A percentile compares a stretch with the other conserved stretches of the same genome.
phyloP scores from a whole-genome alignment of 345 rosid species.

The Viola odorata region DNA sequence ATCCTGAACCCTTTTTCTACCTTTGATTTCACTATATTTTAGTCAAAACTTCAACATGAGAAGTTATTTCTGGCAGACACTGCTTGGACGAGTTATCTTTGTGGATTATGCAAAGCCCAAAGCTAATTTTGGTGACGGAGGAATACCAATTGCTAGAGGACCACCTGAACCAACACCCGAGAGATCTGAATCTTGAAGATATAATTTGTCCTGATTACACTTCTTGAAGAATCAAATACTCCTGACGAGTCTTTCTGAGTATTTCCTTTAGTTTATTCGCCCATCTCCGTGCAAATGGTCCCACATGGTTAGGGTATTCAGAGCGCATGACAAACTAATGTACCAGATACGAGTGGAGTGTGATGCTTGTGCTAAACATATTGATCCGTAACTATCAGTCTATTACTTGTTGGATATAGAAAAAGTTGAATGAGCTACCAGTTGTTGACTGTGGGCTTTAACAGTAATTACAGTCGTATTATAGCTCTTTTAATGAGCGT shows the following conservation, averaged over 20 bases:
- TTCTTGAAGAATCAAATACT: not conserved
- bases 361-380: no score
- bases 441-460: no score
- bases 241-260: no score
- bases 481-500: no score
- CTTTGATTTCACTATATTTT: not conserved
- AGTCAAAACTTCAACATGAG: constrained; percentile 4
- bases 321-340: not conserved
- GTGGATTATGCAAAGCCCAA: constrained; percentile 74
- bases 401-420: no score
- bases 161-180: constrained; percentile 43
- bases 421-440: no score
- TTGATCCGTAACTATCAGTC: no score
- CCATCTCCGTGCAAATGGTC: not conserved
- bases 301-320: not conserved
- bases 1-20: not conserved
- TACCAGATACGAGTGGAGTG: no score
- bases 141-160: constrained; percentile 74
- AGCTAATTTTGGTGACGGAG: constrained; percentile 19
- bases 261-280: no score
- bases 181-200: not conserved
- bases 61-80: constrained; percentile 25
- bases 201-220: not conserved
- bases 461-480: no score
- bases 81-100: constrained; percentile 61